phyloP scores from a whole-genome alignment of 352 stramenopile genomes.

The Phytophthora gonapodyides region DNA sequence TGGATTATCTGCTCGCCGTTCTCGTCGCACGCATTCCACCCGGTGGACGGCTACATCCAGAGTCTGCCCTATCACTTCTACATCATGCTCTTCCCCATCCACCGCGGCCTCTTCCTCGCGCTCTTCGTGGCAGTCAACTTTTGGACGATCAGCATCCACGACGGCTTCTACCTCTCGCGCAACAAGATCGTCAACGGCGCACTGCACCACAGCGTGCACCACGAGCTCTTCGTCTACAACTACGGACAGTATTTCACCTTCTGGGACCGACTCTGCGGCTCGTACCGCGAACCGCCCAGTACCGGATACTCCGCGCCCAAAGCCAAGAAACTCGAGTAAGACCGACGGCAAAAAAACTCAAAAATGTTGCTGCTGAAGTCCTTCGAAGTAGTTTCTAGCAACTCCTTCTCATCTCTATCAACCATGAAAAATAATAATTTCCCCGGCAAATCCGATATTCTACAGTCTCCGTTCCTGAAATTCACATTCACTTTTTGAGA shows the following conservation, averaged over 20 bases:
- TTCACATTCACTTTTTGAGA: slow-evolving; percentile 19
- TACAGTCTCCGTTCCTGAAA: too few species aligned
- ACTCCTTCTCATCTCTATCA: background rate
- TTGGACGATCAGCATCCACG: slow-evolving; percentile 84
- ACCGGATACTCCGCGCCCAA: slow-evolving; percentile 25
- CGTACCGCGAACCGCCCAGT: slow-evolving; percentile 54
- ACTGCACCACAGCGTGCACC: slow-evolving; percentile 67
- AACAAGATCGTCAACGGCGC: slow-evolving; percentile 72
- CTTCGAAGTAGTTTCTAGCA: too few species aligned
- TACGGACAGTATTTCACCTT: slow-evolving; percentile 80
- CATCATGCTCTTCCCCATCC: slow-evolving; percentile 65
- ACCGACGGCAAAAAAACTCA: background rate
- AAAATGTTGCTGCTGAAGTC: too few species aligned
- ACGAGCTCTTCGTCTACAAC: slow-evolving; percentile 74
- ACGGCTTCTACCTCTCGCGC: slow-evolving; percentile 56
- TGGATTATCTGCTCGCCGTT: slow-evolving; percentile 77
- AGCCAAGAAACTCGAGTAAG: slow-evolving; percentile 24
- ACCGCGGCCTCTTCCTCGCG: slow-evolving; percentile 60
- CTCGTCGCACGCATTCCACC: slow-evolving; percentile 74
- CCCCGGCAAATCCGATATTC: background rate
- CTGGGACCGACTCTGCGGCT: slow-evolving; percentile 70
- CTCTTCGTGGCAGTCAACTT: slow-evolving; percentile 72
- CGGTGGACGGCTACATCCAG: slow-evolving; percentile 74
- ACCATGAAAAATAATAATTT: background rate
- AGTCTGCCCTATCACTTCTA: slow-evolving; percentile 73